Evolutionary conservation across 441 rosid genomes (phyloP).

Genomic region (Jatropha podagrica): DNA sequence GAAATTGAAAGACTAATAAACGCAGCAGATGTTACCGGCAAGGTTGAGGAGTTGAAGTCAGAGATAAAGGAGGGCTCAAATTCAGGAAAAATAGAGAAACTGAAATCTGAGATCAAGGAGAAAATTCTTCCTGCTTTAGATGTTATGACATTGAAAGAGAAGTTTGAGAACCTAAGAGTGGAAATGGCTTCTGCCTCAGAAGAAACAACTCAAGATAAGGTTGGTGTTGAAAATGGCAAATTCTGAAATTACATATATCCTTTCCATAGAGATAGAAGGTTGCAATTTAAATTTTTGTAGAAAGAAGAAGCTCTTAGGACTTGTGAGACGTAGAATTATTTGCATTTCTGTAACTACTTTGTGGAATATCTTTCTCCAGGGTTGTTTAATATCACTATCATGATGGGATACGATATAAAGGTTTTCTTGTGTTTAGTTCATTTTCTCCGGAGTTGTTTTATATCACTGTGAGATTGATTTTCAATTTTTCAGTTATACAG

Average conservation of each 20-base stretch:
- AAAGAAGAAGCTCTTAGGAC: background rate
- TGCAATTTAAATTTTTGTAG: background rate
- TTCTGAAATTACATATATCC: conserved; percentile 13
- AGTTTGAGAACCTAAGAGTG: conserved; percentile 34
- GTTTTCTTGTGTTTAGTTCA: no score
- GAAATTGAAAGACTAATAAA: conserved; percentile 35
- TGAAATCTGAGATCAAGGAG: conserved; percentile 34
- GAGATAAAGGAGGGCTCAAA: conserved; percentile 33
- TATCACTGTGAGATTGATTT: no score
- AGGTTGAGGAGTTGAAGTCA: conserved; percentile 37
- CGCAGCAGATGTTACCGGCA: conserved; percentile 25
- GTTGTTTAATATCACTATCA: background rate
- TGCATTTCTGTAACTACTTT: background rate
- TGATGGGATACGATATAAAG: background rate
- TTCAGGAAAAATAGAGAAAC: conserved; percentile 25
- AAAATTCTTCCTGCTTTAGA: conserved; percentile 33
- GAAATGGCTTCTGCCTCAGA: conserved; percentile 25
- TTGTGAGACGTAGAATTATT: background rate
- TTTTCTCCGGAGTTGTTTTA: no score
- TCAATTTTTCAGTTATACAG: no score
- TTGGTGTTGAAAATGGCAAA: conserved; percentile 35
- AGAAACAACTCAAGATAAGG: conserved; percentile 14
- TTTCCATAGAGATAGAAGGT: background rate
- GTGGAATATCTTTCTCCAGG: no score
- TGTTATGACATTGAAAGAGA: conserved; percentile 27